These are phyloP conservation scores for Akanthomyces uredinophilus DNA, from an alignment of 2,329 filamentous ascomycete genomes.

Conservation along the genomic window DNA sequence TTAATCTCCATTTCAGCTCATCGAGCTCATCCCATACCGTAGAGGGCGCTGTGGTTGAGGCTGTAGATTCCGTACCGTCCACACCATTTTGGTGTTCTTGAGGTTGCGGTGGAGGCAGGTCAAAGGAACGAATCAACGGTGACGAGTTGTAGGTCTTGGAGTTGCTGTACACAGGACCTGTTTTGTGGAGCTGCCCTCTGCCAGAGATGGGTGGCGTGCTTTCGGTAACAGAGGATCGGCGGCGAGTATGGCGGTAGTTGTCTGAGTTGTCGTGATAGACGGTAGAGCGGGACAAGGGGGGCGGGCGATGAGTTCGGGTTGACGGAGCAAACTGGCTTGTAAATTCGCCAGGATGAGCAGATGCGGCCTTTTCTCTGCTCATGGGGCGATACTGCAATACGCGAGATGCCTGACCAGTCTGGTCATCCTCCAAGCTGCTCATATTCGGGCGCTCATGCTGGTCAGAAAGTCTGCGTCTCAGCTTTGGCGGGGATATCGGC, in stretches of 20 bases:
- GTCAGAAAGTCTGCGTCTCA: conserved; percentile 52
- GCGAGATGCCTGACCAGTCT: conserved; percentile 34
- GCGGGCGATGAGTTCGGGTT: conserved; percentile 34
- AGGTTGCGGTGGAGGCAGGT: conserved; percentile 26
- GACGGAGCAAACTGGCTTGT: conserved; percentile 17
- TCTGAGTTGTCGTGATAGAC: conserved; percentile 40
- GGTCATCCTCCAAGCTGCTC: conserved; percentile 41
- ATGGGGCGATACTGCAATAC: conserved; percentile 40
- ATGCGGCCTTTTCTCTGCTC: conserved; percentile 39
- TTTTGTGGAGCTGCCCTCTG: conserved; percentile 42
- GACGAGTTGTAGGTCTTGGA: conserved; percentile 51
- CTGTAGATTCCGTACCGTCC: conserved; percentile 78
- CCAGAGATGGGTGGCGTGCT: conserved; percentile 33
- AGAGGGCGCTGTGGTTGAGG: conserved; percentile 82
- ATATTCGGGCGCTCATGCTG: conserved; percentile 43
- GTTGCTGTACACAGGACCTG: conserved; percentile 22
- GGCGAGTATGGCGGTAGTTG: conserved; percentile 25
- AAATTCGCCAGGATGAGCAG: conserved; percentile 34
- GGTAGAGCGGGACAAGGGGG: conserved; percentile 44
- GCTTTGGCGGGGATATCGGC: conserved; percentile 44
- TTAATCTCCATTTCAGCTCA: conserved; percentile 88
- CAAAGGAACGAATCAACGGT: conserved; percentile 45
- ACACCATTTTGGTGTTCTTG: conserved; percentile 34
- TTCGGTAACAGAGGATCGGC: conserved; percentile 45
- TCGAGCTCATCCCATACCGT: conserved; percentile 98